A percentile compares a stretch with the other conserved stretches of the same genome.
phyloP scores from a whole-genome alignment of 129 eudicot genomes.

The Escallonia herrerae region DNA sequence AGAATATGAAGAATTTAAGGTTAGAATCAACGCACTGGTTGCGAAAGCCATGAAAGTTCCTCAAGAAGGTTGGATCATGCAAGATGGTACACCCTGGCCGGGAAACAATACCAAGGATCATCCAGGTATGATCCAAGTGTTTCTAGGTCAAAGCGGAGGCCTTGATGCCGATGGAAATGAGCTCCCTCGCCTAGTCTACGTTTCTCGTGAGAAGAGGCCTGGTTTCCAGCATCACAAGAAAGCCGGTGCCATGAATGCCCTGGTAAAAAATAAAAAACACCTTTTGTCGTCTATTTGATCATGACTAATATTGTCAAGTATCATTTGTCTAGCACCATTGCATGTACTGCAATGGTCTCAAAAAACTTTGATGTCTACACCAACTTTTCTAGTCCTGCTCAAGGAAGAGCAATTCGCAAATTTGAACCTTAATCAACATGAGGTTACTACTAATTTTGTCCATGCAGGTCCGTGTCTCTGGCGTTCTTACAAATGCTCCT shows the following conservation, averaged over 20 bases:
- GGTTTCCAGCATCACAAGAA: slow-evolving; percentile 99
- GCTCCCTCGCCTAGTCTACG: slow-evolving; percentile 96
- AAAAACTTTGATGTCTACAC: background rate
- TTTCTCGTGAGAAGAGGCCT: slow-evolving; percentile 99
- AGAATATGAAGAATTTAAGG: slow-evolving; percentile 95
- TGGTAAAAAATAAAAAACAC: slow-evolving; percentile 47
- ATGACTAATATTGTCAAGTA: no score
- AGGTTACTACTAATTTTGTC: background rate
- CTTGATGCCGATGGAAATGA: slow-evolving; percentile 88
- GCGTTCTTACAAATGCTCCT: slow-evolving; percentile 96
- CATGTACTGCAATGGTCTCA: no score
- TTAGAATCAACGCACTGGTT: slow-evolving; percentile 84
- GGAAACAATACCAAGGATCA: slow-evolving; percentile 98
- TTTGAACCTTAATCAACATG: background rate
- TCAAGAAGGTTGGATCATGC: slow-evolving; percentile 98
- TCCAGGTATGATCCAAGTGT: slow-evolving; percentile 99
- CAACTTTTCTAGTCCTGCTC: background rate
- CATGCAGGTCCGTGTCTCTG: slow-evolving; percentile 84
- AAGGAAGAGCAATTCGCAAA: background rate
- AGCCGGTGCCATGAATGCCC: slow-evolving; percentile 99
- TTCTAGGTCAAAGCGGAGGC: slow-evolving; percentile 93
- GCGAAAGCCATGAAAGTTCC: slow-evolving; percentile 91
- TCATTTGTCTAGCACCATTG: no score
- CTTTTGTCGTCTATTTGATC: background rate
- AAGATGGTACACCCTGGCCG: slow-evolving; percentile 99